Base-by-base conservation (phyloP, 768 basidiomycete genomes). In the Lactarius deliciosus region DNA sequence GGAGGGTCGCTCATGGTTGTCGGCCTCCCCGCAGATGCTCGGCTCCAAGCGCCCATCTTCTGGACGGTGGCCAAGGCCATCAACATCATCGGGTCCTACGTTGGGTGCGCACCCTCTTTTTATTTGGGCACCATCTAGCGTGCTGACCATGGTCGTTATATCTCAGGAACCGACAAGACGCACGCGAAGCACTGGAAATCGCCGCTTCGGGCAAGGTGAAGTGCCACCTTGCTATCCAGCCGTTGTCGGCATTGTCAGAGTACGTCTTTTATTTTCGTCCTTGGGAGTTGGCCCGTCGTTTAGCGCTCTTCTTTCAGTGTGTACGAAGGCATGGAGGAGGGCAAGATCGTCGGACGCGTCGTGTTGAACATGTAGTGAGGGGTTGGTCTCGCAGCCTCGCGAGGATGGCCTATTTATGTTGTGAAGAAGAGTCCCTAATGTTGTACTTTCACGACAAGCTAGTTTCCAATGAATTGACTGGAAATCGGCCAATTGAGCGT, bases 91-190 rank as follows among this genome's bases (percentile, higher is more conserved):
- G 86, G 85, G 16, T 77, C 77, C 3, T 77, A 77, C 66, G 77
- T 78, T 65, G 79, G 77, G 77, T 77, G 50, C 38, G 65, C 40
- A 28, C 34, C 5, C 18, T 5, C 20, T 25, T 1, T 3, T 25
- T 8, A n/a, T 45, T 13, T n/a, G 22, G 5, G 10, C n/a, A 32
- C 5, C 16, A 6, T 41, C 8, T 15, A 22, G 25, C 9, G 41
- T 38, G 36, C 10, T 60, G 11, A 50, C 22, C 5, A 10, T 50
- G 2, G 34, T 13, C 18, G 5, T 45, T 5, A 16, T 15, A n/a
- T 53, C 79, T 82, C 16, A 86, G 91, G 1, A 93, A 92, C 76
- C 85, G 90, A 45, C 92, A 94, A 75, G 94, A 96, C 73, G 86
- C 92, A 3, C 75, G 83, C 11, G 94, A 96, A 75, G 90, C 94